A percentile compares a stretch with the other conserved stretches of the same genome.
Evolutionary conservation across 768 basidiomycete genomes (phyloP).

Genomic region (Mycena rosella): DNA sequence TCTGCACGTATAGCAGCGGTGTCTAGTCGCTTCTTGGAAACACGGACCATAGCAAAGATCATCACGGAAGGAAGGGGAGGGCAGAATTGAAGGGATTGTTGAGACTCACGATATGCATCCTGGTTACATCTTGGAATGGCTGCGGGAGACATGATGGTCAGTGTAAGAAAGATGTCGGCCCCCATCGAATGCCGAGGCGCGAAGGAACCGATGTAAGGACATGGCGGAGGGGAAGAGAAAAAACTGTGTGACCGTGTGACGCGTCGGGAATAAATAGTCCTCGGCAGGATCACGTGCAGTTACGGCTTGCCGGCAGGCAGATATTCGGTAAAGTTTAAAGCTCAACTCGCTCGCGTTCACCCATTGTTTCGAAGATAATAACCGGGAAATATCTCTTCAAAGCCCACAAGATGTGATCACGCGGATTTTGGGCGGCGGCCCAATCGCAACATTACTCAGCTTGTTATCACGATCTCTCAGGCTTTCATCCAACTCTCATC

Average conservation of each 20-base stretch:
- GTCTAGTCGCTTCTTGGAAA: slow-evolving; percentile 97
- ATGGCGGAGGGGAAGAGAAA: slow-evolving; percentile 9
- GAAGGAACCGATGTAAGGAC: background rate
- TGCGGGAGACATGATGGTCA: background rate
- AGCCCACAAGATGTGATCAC: too few relatives aligned
- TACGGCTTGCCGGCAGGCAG: background rate
- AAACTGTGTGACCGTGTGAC: background rate
- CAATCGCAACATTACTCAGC: slow-evolving; percentile 4
- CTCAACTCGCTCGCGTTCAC: background rate
- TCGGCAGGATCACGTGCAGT: background rate
- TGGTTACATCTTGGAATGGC: slow-evolving; percentile 4
- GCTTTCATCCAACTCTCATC: slow-evolving; percentile 1
- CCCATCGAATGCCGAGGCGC: background rate
- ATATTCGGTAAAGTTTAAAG: background rate
- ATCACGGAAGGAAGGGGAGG: slow-evolving; percentile 57
- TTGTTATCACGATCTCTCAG: background rate
- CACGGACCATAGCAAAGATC: slow-evolving; percentile 94
- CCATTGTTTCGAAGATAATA: too few relatives aligned
- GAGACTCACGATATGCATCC: slow-evolving; percentile 23
- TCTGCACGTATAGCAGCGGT: slow-evolving; percentile 87
- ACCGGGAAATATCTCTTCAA: too few relatives aligned
- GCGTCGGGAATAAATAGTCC: background rate
- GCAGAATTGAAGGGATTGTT: background rate
- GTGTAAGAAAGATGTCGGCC: background rate
- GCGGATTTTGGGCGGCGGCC: too few relatives aligned